Percentiles rank a stretch among this genome's conserved stretches.
Evolutionary conservation across 257 asterid species (phyloP).

Genomic region (Eucommia ulmoides): DNA sequence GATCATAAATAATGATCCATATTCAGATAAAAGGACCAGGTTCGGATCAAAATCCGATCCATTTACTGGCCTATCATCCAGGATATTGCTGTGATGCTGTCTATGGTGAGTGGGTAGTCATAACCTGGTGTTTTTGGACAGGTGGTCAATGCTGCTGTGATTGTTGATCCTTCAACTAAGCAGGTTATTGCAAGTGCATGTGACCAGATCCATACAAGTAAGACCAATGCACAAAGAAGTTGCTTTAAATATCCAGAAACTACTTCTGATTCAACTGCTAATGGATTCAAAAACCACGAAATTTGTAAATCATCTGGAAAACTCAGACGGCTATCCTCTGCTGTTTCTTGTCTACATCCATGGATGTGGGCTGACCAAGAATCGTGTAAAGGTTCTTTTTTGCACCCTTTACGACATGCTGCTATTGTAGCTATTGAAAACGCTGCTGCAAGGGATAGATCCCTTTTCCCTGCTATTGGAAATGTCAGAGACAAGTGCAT

Average conservation of each 20-base stretch:
- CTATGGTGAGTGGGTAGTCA: background rate
- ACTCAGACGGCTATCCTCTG: conserved; percentile 10
- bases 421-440: conserved; percentile 69
- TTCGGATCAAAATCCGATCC: no score
- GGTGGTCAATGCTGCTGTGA: conserved; percentile 84
- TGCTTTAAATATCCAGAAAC: conserved; percentile 16
- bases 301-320: conserved; percentile 11
- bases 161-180: conserved; percentile 74
- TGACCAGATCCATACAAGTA: conserved; percentile 33
- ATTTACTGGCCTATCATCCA: no score
- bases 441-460: conserved; percentile 69
- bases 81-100: background rate
- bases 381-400: conserved; percentile 17
- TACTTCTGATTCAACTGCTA: conserved; percentile 7
- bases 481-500: conserved; percentile 15
- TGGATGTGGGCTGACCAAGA: conserved; percentile 50
- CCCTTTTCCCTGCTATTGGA: conserved; percentile 35
- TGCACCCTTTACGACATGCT: conserved; percentile 87
- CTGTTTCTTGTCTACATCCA: conserved; percentile 71
- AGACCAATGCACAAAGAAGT: conserved; percentile 15
- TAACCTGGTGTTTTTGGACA: conserved; percentile 16
- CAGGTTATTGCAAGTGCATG: conserved; percentile 63
- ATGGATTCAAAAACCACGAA: conserved; percentile 13
- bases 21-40: no score
- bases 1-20: no score